Conservation (phyloP, 768 basidiomycete genomes). For the Lactarius hatsudake region DNA sequence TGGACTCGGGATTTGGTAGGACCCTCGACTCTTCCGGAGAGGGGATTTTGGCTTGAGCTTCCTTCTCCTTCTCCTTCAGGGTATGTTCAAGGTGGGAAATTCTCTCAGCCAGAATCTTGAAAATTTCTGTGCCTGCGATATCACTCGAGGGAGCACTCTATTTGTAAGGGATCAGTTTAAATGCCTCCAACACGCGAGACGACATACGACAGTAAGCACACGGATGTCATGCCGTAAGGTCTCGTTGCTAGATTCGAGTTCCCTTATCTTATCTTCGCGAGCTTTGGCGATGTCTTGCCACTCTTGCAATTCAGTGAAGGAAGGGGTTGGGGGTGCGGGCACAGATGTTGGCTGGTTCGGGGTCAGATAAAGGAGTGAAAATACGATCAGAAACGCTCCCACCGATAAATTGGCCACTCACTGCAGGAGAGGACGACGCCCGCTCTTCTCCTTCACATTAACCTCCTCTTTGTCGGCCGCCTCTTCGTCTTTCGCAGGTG, state of each 20-base stretch:
- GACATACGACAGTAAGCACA: slow-evolving; percentile 17
- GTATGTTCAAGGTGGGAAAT: slow-evolving; percentile 16
- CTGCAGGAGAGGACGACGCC: slow-evolving; percentile 63
- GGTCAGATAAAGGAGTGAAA: slow-evolving; percentile 43
- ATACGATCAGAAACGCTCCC: slow-evolving; percentile 50
- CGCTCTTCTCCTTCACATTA: slow-evolving; percentile 43
- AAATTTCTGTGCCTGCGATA: slow-evolving; percentile 18
- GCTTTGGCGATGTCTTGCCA: slow-evolving; percentile 43
- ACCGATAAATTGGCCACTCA: slow-evolving; percentile 70
- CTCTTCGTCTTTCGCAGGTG: slow-evolving; percentile 20
- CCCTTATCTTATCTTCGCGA: slow-evolving; percentile 31
- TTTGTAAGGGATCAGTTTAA: slow-evolving; percentile 7
- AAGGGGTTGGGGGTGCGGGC: slow-evolving; percentile 35
- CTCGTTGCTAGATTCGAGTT: slow-evolving; percentile 25
- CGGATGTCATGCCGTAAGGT: slow-evolving; percentile 30
- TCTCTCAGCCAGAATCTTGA: slow-evolving; percentile 16
- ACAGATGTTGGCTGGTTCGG: slow-evolving; percentile 40
- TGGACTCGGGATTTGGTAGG: slow-evolving; percentile 5
- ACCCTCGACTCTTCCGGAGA: slow-evolving; percentile 13
- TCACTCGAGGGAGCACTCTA: slow-evolving; percentile 24
- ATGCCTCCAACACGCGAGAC: neutral
- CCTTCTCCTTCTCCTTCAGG: slow-evolving; percentile 26
- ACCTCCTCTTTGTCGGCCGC: slow-evolving; percentile 29
- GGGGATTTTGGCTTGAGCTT: slow-evolving; percentile 5
- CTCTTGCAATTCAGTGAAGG: slow-evolving; percentile 33